Conservation (phyloP, 495 filamentous ascomycete genomes). For the Xylaria nigripes region DNA sequence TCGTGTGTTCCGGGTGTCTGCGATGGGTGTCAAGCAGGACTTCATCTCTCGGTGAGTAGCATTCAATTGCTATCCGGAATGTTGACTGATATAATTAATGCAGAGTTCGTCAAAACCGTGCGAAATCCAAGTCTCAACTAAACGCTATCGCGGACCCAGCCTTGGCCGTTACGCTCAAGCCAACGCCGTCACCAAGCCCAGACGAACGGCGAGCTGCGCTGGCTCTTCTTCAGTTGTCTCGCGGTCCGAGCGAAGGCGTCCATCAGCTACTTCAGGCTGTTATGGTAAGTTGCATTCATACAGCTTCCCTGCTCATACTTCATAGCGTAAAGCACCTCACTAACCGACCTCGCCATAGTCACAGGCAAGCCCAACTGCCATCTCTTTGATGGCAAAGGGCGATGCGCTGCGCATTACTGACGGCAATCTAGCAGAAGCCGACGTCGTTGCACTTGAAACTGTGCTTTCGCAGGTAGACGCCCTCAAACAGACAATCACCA, state of each 20-base stretch:
- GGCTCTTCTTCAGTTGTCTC: conserved; percentile 44
- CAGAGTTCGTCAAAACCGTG: conserved; percentile 31
- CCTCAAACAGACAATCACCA: conserved; percentile 10
- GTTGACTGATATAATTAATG: conserved; percentile 9
- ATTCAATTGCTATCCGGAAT: not conserved
- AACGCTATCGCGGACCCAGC: conserved; percentile 9
- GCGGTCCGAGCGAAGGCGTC: conserved; percentile 21
- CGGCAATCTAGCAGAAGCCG: conserved; percentile 15
- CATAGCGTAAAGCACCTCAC: not conserved
- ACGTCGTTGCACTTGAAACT: conserved; percentile 18
- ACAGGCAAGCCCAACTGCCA: conserved; percentile 26
- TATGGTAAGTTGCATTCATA: conserved; percentile 29
- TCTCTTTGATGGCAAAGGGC: conserved; percentile 30
- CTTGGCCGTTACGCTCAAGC: conserved; percentile 10
- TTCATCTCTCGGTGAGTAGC: conserved; percentile 52
- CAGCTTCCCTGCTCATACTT: not conserved
- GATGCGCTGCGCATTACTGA: conserved; percentile 24
- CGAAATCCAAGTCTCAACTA: conserved; percentile 2
- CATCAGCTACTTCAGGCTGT: conserved; percentile 34
- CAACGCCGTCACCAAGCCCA: conserved; percentile 15
- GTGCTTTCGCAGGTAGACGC: conserved; percentile 23
- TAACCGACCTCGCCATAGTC: conserved; percentile 21
- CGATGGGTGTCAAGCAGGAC: conserved; percentile 67
- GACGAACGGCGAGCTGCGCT: conserved; percentile 49
- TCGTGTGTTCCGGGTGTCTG: conserved; percentile 58